These are phyloP conservation scores for Annulohypoxylon nitens DNA, from an alignment of 495 filamentous ascomycete species.

Conservation along the genomic window DNA sequence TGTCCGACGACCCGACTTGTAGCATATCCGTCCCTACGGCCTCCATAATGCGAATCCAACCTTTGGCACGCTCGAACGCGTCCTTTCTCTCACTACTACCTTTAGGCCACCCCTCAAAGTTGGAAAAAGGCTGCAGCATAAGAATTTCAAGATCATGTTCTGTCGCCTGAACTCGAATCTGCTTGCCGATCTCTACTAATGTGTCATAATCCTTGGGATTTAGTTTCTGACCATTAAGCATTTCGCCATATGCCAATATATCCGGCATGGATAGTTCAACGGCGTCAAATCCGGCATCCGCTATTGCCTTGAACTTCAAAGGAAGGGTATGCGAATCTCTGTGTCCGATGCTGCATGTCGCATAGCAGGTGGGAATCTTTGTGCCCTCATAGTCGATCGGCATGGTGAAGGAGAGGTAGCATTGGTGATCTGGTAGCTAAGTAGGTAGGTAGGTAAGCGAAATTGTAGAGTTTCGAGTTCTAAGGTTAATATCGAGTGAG, in stretches of 20 bases:
- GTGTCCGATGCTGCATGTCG: constrained; percentile 73
- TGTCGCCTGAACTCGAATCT: constrained; percentile 67
- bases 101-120: constrained; percentile 82
- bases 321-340: constrained; percentile 66
- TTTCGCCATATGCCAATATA: constrained; percentile 71
- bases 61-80: constrained; percentile 73
- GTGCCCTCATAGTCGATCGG: constrained; percentile 43
- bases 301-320: constrained; percentile 75
- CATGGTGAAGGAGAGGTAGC: constrained; percentile 31
- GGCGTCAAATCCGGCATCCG: constrained; percentile 73
- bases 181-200: constrained; percentile 63
- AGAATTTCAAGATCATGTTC: constrained; percentile 70
- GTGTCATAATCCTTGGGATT: constrained; percentile 67
- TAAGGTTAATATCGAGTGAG: not conserved
- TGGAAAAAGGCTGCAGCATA: constrained; percentile 83
- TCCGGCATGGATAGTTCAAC: constrained; percentile 85
- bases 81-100: constrained; percentile 70
- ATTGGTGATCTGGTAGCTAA: not conserved
- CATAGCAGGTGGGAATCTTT: constrained; percentile 72
- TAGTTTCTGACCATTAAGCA: constrained; percentile 64
- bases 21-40: constrained; percentile 77
- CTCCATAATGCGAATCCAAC: constrained; percentile 82
- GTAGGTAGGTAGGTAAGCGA: not conserved
- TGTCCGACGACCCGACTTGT: constrained; percentile 82
- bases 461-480: too few species aligned